Percentiles rank a stretch among this genome's conserved stretches.
These are phyloP conservation scores for Circinella minor DNA, from an alignment of 371 early-diverging fungal species.

Conservation along the genomic window DNA sequence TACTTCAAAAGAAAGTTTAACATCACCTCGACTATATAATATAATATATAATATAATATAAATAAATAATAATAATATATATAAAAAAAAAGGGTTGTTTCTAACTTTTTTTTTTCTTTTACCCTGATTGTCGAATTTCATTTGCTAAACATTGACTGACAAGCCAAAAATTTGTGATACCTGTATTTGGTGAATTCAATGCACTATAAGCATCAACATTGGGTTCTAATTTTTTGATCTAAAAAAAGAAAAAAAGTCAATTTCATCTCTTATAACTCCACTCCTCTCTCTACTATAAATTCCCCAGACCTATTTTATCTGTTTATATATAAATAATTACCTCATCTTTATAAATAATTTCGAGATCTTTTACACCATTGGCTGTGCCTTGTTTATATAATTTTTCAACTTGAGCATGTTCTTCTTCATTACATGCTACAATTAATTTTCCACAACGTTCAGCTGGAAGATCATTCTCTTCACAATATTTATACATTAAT, in stretches of 20 bases:
- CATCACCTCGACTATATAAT: conserved; percentile 45
- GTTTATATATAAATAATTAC: conserved; percentile 17
- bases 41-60: not conserved
- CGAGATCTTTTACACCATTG: conserved; percentile 51
- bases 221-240: conserved; percentile 49
- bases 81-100: not conserved
- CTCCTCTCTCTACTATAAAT: no score
- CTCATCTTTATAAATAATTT: conserved; percentile 41
- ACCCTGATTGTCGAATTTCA: conserved; percentile 49
- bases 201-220: conserved; percentile 52
- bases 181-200: conserved; percentile 51
- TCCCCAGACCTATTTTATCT: no score
- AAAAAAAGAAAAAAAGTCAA: not conserved
- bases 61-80: no score
- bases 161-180: conserved; percentile 46
- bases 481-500: conserved; percentile 54
- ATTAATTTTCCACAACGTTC: conserved; percentile 54
- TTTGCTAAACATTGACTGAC: conserved; percentile 44
- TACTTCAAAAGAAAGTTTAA: conserved; percentile 50
- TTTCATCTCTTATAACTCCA: no score
- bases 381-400: conserved; percentile 45
- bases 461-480: conserved; percentile 47
- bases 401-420: conserved; percentile 46
- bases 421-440: conserved; percentile 43
- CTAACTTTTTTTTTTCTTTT: not conserved